These are phyloP conservation scores for Calonectria pseudoturangicola DNA, from an alignment of 2,329 filamentous ascomycete genomes.

Conservation along the genomic window DNA sequence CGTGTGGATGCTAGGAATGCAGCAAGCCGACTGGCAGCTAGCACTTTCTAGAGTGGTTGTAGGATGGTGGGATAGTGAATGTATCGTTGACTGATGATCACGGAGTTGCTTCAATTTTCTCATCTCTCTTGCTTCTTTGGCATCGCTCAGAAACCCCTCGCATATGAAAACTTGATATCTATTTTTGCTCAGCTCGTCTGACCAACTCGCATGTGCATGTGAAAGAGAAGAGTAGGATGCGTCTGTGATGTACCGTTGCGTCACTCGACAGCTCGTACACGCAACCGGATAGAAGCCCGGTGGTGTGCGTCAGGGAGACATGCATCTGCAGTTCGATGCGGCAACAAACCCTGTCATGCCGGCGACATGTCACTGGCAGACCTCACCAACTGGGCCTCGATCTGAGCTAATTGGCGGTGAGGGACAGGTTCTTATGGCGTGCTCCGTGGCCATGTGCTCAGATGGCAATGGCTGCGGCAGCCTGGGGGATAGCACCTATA, in stretches of 20 bases:
- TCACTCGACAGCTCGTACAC: conserved; percentile 22
- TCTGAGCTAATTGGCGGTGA: conserved; percentile 44
- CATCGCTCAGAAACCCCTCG: conserved; percentile 50
- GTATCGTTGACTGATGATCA: conserved; percentile 43
- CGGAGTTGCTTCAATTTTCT: conserved; percentile 45
- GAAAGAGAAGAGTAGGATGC: background rate
- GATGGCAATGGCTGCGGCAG: conserved; percentile 21
- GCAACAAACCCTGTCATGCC: conserved; percentile 29
- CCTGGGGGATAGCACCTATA: background rate
- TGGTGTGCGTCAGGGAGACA: conserved; percentile 41
- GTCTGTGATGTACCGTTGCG: conserved; percentile 7
- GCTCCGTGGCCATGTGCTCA: conserved; percentile 19
- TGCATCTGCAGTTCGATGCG: conserved; percentile 38
- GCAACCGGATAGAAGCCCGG: conserved; percentile 42
- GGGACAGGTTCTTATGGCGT: conserved; percentile 29
- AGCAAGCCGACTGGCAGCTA: conserved; percentile 92
- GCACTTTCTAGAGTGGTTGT: conserved; percentile 82
- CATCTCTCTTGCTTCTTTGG: conserved; percentile 46
- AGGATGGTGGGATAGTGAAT: conserved; percentile 41
- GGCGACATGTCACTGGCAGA: conserved; percentile 37
- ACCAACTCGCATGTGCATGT: conserved; percentile 31
- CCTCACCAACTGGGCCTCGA: conserved; percentile 43
- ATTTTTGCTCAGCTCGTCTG: conserved; percentile 26
- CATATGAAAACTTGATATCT: conserved; percentile 48
- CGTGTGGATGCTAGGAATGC: conserved; percentile 96